Conservation (phyloP, 306 rosid species). For the Vicia villosa region DNA sequence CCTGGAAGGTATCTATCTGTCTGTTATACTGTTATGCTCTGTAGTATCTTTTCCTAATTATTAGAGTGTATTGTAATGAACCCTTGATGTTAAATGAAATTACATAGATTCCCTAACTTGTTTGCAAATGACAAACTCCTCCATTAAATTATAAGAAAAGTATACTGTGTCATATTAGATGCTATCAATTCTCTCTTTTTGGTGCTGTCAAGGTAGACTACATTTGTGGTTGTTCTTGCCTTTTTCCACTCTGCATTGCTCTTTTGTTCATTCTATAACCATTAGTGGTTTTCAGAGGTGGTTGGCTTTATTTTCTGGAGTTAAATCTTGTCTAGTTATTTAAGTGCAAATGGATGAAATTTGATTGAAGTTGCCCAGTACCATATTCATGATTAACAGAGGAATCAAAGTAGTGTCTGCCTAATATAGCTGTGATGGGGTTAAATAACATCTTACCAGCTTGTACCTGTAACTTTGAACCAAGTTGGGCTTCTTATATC, state of each 20-base stretch:
- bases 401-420: not conserved
- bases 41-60: slow-evolving; percentile 14
- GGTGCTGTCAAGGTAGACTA: not conserved
- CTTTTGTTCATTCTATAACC: slow-evolving; percentile 7
- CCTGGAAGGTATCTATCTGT: slow-evolving; percentile 82
- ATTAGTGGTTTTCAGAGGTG: not conserved
- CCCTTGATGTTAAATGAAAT: slow-evolving; percentile 30
- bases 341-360: not conserved
- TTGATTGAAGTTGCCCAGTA: slow-evolving; percentile 3
- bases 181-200: not conserved
- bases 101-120: slow-evolving; percentile 17
- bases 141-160: slow-evolving; percentile 5
- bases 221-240: slow-evolving; percentile 13
- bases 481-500: slow-evolving; percentile 22
- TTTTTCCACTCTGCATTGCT: slow-evolving; percentile 3
- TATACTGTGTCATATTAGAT: not conserved
- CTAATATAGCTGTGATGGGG: not conserved
- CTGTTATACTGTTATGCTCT: slow-evolving; percentile 32
- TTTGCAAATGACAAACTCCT: slow-evolving; percentile 23
- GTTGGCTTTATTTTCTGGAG: slow-evolving; percentile 21
- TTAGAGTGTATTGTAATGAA: slow-evolving; percentile 18
- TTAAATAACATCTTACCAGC: slow-evolving; percentile 14
- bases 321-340: slow-evolving; percentile 16
- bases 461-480: not conserved
- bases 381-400: not conserved